Percentiles rank a stretch among this genome's conserved stretches.
Conservation (phyloP, 176 grass and related monocot genomes). For the Eragrostis curvula region DNA sequence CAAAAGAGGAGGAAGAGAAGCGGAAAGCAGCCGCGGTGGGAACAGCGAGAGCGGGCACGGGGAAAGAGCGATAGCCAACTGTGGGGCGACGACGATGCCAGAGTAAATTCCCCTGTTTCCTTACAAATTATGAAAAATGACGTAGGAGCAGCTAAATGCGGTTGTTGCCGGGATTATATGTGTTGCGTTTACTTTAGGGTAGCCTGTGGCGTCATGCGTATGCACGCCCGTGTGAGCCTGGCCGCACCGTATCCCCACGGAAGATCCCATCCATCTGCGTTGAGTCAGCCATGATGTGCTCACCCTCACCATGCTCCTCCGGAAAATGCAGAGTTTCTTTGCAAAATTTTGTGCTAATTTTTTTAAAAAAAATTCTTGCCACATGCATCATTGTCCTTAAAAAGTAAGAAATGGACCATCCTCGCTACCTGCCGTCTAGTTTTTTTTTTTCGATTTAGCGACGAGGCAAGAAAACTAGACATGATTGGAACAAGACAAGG, state of each 20-base stretch:
- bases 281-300: not conserved
- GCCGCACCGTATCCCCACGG: not conserved
- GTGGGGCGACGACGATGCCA: too few relatives aligned
- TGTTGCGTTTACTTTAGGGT: not conserved
- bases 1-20: too few relatives aligned
- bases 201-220: not conserved
- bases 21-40: too few relatives aligned
- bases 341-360: not conserved
- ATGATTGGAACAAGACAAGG: not conserved
- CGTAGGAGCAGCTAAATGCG: too few relatives aligned
- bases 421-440: not conserved
- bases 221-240: not conserved
- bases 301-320: not conserved
- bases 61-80: too few relatives aligned
- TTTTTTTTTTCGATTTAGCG: not conserved
- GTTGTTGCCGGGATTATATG: not conserved
- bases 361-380: not conserved
- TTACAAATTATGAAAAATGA: too few relatives aligned
- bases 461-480: not conserved
- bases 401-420: constrained; percentile 3
- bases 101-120: too few relatives aligned
- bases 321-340: not conserved
- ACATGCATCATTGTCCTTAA: not conserved
- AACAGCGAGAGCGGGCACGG: too few relatives aligned
- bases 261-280: not conserved